Evolutionary conservation across 805 yeast genomes (phyloP).

Genomic region (Torulaspora quercuum): DNA sequence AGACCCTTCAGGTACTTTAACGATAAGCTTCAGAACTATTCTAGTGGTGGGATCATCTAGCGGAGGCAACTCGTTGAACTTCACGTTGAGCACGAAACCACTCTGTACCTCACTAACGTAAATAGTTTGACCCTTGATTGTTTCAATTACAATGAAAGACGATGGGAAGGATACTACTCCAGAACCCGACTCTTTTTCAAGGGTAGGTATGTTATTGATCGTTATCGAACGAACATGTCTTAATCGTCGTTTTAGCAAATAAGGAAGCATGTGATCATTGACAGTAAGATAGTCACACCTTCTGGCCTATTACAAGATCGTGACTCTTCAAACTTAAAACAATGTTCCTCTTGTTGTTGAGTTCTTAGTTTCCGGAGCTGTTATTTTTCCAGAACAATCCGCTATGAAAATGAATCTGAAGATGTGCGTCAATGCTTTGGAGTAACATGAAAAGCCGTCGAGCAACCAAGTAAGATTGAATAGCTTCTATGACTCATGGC

Average conservation of each 20-base stretch:
- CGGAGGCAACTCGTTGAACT: constrained; percentile 29
- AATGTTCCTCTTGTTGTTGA: background rate
- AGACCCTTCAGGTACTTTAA: constrained; percentile 18
- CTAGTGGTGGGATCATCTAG: constrained; percentile 16
- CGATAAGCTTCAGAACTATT: constrained; percentile 23
- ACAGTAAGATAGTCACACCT: background rate
- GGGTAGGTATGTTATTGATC: constrained; percentile 20
- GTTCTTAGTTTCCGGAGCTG: background rate
- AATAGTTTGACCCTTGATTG: constrained; percentile 17
- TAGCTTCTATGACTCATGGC: too few species aligned
- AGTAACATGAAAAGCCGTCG: too few species aligned
- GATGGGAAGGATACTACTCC: constrained; percentile 15
- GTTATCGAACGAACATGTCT: constrained; percentile 31
- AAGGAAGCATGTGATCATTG: constrained; percentile 17
- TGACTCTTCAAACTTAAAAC: too few species aligned
- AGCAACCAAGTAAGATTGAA: too few species aligned
- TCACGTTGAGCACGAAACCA: constrained; percentile 16
- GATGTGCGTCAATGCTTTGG: too few species aligned
- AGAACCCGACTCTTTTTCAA: constrained; percentile 3
- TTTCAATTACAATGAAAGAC: constrained; percentile 27
- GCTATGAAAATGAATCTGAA: too few species aligned
- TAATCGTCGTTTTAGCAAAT: constrained; percentile 21
- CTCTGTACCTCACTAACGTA: constrained; percentile 32
- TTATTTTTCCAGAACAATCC: too few species aligned
- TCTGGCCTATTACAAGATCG: too few species aligned